Percentiles rank a stretch among this genome's conserved stretches.
Conservation (phyloP, 257 asterid species). For the Ilex asprella region DNA sequence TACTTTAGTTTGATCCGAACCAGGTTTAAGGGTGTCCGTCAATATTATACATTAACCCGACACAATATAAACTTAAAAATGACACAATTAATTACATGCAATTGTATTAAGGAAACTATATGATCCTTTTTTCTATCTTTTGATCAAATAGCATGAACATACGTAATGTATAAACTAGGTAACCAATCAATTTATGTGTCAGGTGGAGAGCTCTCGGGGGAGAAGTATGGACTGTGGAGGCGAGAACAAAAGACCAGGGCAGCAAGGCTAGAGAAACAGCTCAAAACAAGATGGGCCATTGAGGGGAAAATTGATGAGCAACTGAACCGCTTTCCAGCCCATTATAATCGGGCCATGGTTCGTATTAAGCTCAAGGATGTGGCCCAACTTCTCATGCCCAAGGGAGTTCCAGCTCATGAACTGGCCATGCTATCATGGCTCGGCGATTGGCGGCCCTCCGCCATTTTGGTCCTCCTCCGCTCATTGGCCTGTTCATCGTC, state of each 20-base stretch:
- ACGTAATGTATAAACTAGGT: too few species aligned
- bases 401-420: constrained; percentile 53
- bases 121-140: too few species aligned
- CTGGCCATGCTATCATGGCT: constrained; percentile 66
- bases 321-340: constrained; percentile 42
- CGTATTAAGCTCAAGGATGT: constrained; percentile 48
- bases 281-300: constrained; percentile 60
- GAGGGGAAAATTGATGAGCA: constrained; percentile 64
- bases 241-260: constrained; percentile 58
- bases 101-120: too few species aligned
- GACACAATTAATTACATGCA: too few species aligned
- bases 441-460: constrained; percentile 95
- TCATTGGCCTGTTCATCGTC: constrained; percentile 32
- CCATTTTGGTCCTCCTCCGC: constrained; percentile 53
- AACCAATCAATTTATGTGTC: not conserved
- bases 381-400: constrained; percentile 61
- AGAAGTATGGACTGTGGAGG: constrained; percentile 55
- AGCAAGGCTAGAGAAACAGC: constrained; percentile 63
- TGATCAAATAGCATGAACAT: too few species aligned
- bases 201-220: constrained; percentile 44
- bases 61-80: too few species aligned
- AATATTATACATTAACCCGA: too few species aligned
- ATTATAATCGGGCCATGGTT: constrained; percentile 30
- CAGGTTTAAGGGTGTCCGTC: too few species aligned
- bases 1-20: too few species aligned